These are phyloP conservation scores for Epichloe festucae DNA, from an alignment of 2,329 filamentous ascomycete genomes.

Conservation along the genomic window DNA sequence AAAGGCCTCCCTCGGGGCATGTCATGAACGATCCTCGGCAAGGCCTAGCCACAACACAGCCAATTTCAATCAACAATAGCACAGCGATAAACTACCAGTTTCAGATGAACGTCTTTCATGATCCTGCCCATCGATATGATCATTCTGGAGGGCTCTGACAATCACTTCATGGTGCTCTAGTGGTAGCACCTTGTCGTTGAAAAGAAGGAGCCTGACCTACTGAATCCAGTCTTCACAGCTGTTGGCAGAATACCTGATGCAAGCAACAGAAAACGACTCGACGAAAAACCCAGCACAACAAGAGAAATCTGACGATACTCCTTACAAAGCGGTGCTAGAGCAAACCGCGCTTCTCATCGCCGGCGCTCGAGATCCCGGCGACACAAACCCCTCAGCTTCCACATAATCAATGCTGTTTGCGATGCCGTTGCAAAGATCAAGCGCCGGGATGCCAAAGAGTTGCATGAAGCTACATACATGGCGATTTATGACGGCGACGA, in stretches of 20 bases:
- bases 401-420: neutral
- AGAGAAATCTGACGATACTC: no score
- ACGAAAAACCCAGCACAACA: no score
- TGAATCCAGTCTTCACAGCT: neutral
- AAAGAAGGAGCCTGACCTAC: neutral
- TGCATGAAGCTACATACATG: neutral
- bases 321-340: no score
- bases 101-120: conserved; percentile 13
- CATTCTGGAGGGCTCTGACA: conserved; percentile 12
- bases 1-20: conserved; percentile 8
- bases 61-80: conserved; percentile 11
- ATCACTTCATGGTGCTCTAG: neutral
- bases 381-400: neutral
- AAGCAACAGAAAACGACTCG: no score
- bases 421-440: neutral
- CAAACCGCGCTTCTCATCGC: no score
- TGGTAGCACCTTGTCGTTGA: neutral
- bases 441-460: neutral
- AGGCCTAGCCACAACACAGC: conserved; percentile 7
- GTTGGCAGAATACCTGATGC: no score
- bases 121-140: conserved; percentile 9
- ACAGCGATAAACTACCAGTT: conserved; percentile 14
- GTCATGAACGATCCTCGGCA: conserved; percentile 14
- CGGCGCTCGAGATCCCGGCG: no score
- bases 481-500: neutral